phyloP scores from a whole-genome alignment of 805 yeast genomes.

The Kregervanrija pseudodelftensis region DNA sequence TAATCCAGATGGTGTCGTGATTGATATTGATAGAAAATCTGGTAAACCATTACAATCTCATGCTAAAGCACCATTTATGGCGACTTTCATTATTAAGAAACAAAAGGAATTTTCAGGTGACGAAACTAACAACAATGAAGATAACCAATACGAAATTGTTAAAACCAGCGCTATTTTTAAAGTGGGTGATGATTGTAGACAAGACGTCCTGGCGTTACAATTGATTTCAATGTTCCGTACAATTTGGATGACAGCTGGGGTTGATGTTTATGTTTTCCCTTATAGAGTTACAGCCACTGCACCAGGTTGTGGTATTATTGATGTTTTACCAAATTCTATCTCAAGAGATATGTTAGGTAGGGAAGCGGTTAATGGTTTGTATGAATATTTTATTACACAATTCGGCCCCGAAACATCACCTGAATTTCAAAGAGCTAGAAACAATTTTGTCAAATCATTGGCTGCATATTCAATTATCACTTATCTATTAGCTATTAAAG shows the following conservation, averaged over 20 bases:
- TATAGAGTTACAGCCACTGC: slow-evolving; percentile 96
- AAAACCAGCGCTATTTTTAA: slow-evolving; percentile 91
- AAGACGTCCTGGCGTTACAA: slow-evolving; percentile 91
- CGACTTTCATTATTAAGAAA: slow-evolving; percentile 78
- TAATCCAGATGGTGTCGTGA: slow-evolving; percentile 91
- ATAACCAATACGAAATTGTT: slow-evolving; percentile 13
- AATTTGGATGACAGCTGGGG: slow-evolving; percentile 81
- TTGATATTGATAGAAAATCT: slow-evolving; percentile 85
- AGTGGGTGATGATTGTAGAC: slow-evolving; percentile 98
- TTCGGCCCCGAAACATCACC: slow-evolving; percentile 92
- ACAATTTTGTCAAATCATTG: slow-evolving; percentile 85
- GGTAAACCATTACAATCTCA: slow-evolving; percentile 96
- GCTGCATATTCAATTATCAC: slow-evolving; percentile 94
- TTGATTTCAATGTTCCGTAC: slow-evolving; percentile 85
- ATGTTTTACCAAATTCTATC: slow-evolving; percentile 89
- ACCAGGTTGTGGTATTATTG: slow-evolving; percentile 99
- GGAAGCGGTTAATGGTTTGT: slow-evolving; percentile 95
- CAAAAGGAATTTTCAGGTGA: slow-evolving; percentile 2
- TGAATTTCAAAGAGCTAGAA: slow-evolving; percentile 86
- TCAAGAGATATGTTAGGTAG: slow-evolving; percentile 98
- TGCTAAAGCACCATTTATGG: slow-evolving; percentile 98
- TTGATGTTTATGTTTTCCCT: slow-evolving; percentile 89
- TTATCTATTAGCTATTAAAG: slow-evolving; percentile 87
- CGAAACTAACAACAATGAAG: slow-evolving; percentile 28
- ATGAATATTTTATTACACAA: slow-evolving; percentile 84